These are phyloP conservation scores for Glaciozyma martinii DNA, from an alignment of 768 basidiomycete genomes.

Conservation along the genomic window DNA sequence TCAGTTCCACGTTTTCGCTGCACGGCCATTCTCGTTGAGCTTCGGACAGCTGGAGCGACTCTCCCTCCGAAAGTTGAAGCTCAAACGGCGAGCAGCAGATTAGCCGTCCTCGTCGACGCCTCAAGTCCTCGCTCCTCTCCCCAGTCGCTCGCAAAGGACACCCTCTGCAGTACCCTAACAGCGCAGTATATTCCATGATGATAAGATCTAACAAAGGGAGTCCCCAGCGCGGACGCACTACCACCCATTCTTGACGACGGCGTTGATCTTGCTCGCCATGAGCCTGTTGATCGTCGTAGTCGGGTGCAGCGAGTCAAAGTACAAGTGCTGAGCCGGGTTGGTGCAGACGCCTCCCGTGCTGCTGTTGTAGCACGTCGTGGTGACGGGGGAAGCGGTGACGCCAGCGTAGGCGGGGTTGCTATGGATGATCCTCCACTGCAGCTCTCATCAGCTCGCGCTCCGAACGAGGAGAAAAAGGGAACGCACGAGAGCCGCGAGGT, in stretches of 20 bases:
- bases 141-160: too few species aligned
- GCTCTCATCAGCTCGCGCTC: neutral
- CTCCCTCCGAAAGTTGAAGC: too few species aligned
- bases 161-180: too few species aligned
- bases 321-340: constrained; percentile 14
- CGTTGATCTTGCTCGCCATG: constrained; percentile 22
- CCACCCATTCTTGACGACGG: constrained; percentile 3
- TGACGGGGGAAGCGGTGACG: constrained; percentile 5
- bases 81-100: too few species aligned
- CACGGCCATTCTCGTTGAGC: too few species aligned
- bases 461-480: too few species aligned
- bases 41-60: too few species aligned
- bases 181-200: neutral
- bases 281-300: constrained; percentile 14
- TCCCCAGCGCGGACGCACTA: neutral
- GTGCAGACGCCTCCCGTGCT: constrained; percentile 12
- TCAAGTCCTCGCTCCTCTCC: too few species aligned
- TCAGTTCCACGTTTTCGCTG: too few species aligned
- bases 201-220: too few species aligned
- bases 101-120: too few species aligned
- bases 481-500: constrained; percentile 16
- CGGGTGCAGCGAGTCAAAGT: constrained; percentile 30
- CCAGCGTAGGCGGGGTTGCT: neutral
- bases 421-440: constrained; percentile 15
- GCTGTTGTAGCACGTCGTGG: constrained; percentile 16